phyloP scores from a whole-genome alignment of 768 basidiomycete species.

The Erythrobasidium yunnanense region DNA sequence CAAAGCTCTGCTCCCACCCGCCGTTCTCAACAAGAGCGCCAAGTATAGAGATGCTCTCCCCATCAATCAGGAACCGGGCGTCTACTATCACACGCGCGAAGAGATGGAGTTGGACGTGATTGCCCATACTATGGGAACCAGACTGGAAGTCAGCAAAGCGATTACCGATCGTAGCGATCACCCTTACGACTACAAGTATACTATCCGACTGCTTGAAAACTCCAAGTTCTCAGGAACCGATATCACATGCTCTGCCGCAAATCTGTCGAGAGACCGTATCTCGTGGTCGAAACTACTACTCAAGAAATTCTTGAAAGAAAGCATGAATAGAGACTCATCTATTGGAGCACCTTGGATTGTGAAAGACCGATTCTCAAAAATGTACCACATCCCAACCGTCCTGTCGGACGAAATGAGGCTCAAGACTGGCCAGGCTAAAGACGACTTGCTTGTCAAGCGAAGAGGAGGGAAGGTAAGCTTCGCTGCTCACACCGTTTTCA shows the following conservation, averaged over 20 bases:
- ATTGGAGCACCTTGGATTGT: constrained; percentile 94
- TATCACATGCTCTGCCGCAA: constrained; percentile 65
- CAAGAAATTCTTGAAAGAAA: constrained; percentile 89
- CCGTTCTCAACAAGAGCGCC: constrained; percentile 36
- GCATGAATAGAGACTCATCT: constrained; percentile 80
- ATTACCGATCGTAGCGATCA: too few species aligned
- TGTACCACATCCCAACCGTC: constrained; percentile 70
- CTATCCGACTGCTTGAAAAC: constrained; percentile 59
- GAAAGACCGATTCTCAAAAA: constrained; percentile 67
- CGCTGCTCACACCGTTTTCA: too few species aligned
- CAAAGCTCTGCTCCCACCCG: constrained; percentile 18
- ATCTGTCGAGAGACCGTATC: constrained; percentile 82
- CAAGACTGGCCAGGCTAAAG: constrained; percentile 67
- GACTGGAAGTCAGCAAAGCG: too few species aligned
- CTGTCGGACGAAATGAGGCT: constrained; percentile 77
- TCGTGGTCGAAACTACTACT: constrained; percentile 95
- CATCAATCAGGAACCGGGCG: too few species aligned
- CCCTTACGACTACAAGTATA: too few species aligned
- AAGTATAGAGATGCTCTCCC: too few species aligned
- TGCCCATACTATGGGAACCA: constrained; percentile 50
- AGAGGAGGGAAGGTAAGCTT: constrained; percentile 61
- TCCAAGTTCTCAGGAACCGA: constrained; percentile 31
- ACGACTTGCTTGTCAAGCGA: constrained; percentile 62
- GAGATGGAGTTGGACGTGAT: constrained; percentile 18
- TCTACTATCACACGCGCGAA: too few species aligned